phyloP scores from a whole-genome alignment of 164 flowering plant species.

The Chimonanthus salicifolius region DNA sequence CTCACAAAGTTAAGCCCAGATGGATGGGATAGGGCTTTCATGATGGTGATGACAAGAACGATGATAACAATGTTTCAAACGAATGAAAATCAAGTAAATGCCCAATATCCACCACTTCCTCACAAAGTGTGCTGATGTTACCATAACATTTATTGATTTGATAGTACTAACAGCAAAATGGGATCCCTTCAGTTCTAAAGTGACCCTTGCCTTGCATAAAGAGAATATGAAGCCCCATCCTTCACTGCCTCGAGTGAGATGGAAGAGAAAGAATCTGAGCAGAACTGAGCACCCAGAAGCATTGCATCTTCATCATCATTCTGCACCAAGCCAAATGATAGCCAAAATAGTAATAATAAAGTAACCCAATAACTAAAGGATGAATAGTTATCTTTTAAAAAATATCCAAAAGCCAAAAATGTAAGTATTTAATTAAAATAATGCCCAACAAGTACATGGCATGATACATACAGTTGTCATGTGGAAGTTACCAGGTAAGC shows the following conservation, averaged over 20 bases:
- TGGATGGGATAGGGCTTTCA: no score
- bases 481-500: neutral
- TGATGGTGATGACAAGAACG: no score
- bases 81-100: no score
- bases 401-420: neutral
- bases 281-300: slow-evolving; percentile 87
- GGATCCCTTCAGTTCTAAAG: neutral
- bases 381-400: no score
- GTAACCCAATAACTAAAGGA: neutral
- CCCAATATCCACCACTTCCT: no score
- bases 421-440: no score
- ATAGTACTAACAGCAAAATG: no score
- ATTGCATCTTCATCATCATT: slow-evolving; percentile 93
- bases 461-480: no score
- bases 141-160: no score
- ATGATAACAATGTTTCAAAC: no score
- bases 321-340: slow-evolving; percentile 31
- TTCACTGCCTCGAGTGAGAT: slow-evolving; percentile 55
- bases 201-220: slow-evolving; percentile 65
- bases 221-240: slow-evolving; percentile 60
- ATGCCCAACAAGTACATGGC: neutral
- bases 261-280: slow-evolving; percentile 84
- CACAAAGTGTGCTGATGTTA: no score
- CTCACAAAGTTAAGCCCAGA: no score
- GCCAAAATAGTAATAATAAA: neutral